A percentile compares a stretch with the other conserved stretches of the same genome.
Conservation (phyloP, 768 basidiomycete genomes). For the Mycena galopus region DNA sequence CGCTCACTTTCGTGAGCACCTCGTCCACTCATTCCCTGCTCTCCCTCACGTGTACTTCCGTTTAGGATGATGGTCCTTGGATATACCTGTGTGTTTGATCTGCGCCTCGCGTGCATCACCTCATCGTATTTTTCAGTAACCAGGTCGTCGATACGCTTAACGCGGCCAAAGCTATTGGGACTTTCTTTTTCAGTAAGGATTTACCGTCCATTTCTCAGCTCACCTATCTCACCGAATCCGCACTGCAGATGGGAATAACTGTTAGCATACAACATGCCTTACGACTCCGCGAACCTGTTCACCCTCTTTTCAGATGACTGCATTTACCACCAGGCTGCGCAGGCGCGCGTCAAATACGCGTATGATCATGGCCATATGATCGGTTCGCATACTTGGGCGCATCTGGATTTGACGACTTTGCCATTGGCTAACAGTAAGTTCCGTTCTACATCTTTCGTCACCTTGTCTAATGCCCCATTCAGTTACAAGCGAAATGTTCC, state of each 20-base stretch:
- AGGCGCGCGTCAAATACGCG: conserved; percentile 52
- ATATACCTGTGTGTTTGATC: conserved; percentile 6
- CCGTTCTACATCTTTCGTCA: neutral
- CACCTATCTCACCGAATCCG: neutral
- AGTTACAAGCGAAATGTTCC: conserved; percentile 59
- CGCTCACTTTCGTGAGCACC: conserved; percentile 13
- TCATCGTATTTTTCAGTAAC: conserved; percentile 40
- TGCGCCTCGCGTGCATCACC: neutral
- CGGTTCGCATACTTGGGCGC: conserved; percentile 61
- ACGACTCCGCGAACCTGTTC: neutral
- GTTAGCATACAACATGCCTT: neutral
- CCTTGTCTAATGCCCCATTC: neutral
- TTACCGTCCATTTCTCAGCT: neutral
- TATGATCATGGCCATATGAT: conserved; percentile 58
- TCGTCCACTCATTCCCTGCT: too few species aligned
- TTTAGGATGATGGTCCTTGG: conserved; percentile 23
- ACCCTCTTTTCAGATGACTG: conserved; percentile 47
- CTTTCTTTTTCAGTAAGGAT: conserved; percentile 45
- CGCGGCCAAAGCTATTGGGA: conserved; percentile 43
- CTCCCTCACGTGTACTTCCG: neutral
- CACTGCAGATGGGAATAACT: conserved; percentile 18
- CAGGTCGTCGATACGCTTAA: conserved; percentile 46
- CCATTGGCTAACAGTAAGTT: conserved; percentile 56
- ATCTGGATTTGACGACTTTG: conserved; percentile 54
- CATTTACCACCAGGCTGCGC: conserved; percentile 52